These are phyloP conservation scores for Jaltomata sinuosa DNA, from an alignment of 257 asterid genomes.

Conservation along the genomic window DNA sequence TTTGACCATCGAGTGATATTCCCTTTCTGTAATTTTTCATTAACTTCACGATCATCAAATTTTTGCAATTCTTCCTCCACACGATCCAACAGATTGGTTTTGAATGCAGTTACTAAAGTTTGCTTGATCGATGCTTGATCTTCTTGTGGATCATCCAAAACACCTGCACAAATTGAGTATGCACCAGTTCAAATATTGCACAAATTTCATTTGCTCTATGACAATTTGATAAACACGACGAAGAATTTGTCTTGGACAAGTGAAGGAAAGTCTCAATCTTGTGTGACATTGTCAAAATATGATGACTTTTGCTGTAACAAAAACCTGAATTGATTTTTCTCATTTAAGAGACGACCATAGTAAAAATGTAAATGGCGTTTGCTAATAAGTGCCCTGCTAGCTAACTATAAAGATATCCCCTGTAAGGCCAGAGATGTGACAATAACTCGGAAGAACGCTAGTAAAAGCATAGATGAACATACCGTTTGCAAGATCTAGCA, in stretches of 20 bases:
- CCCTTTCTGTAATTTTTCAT: constrained; percentile 3
- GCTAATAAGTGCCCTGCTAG: neutral
- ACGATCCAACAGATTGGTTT: constrained; percentile 19
- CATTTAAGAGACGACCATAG: neutral
- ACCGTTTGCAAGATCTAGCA: constrained; percentile 83
- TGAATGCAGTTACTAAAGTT: constrained; percentile 32
- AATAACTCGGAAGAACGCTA: neutral
- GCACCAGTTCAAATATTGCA: neutral
- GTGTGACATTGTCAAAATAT: neutral
- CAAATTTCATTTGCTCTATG: neutral
- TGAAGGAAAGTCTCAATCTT: neutral
- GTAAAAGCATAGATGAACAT: neutral
- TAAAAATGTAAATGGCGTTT: neutral
- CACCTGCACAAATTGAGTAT: constrained; percentile 26
- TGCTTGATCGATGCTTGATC: constrained; percentile 42
- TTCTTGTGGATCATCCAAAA: constrained; percentile 35
- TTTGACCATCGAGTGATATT: constrained; percentile 40
- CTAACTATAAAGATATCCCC: neutral
- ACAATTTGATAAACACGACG: neutral
- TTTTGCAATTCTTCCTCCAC: constrained; percentile 29
- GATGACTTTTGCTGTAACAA: neutral
- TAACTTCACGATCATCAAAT: neutral
- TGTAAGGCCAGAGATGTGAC: neutral
- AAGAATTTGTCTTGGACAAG: neutral
- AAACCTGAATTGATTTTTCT: neutral